phyloP scores from a whole-genome alignment of 2,329 filamentous ascomycete species.

The Microdochium bolleyi region DNA sequence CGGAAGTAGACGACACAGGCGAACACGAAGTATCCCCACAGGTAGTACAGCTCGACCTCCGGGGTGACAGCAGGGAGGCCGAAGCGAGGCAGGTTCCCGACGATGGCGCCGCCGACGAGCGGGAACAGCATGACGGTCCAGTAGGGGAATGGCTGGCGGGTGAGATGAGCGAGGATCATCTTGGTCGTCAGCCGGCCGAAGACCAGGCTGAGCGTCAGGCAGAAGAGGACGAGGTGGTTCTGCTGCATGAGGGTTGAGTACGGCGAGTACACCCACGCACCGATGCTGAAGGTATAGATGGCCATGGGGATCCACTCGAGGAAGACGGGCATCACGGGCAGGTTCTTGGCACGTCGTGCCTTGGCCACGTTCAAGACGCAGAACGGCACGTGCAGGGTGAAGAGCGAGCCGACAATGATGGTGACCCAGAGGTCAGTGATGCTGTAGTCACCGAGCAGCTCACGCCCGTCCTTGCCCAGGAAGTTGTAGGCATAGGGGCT shows the following conservation, averaged over 20 bases:
- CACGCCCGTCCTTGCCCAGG: conserved; percentile 50
- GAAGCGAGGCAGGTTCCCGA: conserved; percentile 75
- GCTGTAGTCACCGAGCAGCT: conserved; percentile 57
- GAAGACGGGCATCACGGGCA: conserved; percentile 76
- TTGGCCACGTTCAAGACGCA: conserved; percentile 80
- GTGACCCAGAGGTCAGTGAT: conserved; percentile 85
- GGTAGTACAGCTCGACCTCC: conserved; percentile 66
- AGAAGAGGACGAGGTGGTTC: conserved; percentile 88
- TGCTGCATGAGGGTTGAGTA: conserved; percentile 73
- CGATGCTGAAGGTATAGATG: conserved; percentile 67
- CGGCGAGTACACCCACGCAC: conserved; percentile 83
- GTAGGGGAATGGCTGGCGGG: conserved; percentile 88
- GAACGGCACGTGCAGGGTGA: conserved; percentile 73
- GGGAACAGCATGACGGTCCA: conserved; percentile 91
- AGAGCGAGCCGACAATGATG: conserved; percentile 56
- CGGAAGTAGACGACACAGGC: conserved; percentile 79
- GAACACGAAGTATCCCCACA: conserved; percentile 78
- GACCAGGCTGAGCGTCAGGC: conserved; percentile 89
- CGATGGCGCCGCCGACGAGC: conserved; percentile 73
- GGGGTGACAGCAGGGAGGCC: conserved; percentile 62
- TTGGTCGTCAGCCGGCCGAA: conserved; percentile 98
- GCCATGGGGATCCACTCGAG: conserved; percentile 90
- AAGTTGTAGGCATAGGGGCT: conserved; percentile 43
- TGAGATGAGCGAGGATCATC: conserved; percentile 94
- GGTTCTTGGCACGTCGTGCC: conserved; percentile 62